Percentiles rank a stretch among this genome's conserved stretches.
Conservation (phyloP, 805 yeast genomes). For the Ogataea kodamae region DNA sequence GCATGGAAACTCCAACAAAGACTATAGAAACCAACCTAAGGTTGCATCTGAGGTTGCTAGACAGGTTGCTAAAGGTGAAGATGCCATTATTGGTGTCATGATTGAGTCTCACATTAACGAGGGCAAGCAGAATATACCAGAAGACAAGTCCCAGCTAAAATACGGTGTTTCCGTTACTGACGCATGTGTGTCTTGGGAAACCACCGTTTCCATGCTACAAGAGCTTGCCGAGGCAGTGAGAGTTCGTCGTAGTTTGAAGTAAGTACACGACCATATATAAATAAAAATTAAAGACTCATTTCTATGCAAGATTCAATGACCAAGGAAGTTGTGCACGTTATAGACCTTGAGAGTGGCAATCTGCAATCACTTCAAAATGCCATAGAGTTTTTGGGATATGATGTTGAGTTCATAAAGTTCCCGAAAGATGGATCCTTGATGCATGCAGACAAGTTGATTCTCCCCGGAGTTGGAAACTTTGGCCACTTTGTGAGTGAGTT, state of each 20-base stretch:
- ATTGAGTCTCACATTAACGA: constrained; percentile 89
- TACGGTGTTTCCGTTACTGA: constrained; percentile 98
- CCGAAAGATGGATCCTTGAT: constrained; percentile 49
- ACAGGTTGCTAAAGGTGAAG: constrained; percentile 80
- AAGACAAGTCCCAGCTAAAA: constrained; percentile 56
- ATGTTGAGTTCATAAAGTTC: constrained; percentile 56
- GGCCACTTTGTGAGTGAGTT: constrained; percentile 87
- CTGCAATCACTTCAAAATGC: constrained; percentile 87
- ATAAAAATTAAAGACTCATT: constrained; percentile 3
- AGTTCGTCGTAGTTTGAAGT: constrained; percentile 56
- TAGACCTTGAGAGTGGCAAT: constrained; percentile 94
- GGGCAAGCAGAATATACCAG: constrained; percentile 84
- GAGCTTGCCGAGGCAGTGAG: constrained; percentile 80
- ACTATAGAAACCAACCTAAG: constrained; percentile 91
- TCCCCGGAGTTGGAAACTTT: constrained; percentile 97
- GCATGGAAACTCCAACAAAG: constrained; percentile 94
- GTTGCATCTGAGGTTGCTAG: constrained; percentile 80
- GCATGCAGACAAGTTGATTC: constrained; percentile 55
- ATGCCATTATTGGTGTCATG: constrained; percentile 86
- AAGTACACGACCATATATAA: constrained; percentile 4
- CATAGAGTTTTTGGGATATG: constrained; percentile 70
- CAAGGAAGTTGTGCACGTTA: constrained; percentile 52
- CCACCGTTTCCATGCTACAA: constrained; percentile 76
- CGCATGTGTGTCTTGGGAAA: constrained; percentile 91
- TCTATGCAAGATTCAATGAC: constrained; percentile 9